Evolutionary conservation across 768 basidiomycete species (phyloP), one percentile per base, ranked within the genome.

Genomic region (Baorangia bicolor): DNA sequence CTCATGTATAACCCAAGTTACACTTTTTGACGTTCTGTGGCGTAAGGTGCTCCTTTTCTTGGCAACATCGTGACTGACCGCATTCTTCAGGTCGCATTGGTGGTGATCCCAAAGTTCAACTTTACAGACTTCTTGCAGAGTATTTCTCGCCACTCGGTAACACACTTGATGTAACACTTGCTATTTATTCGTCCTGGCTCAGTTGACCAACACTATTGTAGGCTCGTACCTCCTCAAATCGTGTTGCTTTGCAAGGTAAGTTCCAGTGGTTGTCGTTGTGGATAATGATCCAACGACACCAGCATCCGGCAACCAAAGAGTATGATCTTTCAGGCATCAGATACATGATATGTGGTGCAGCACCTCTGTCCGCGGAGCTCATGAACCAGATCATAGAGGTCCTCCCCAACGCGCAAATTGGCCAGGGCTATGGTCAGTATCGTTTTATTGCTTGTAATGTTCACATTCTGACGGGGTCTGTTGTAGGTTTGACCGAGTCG

Each of bases 141-240:
- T 69, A 83, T 88, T 31, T 73, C 77, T 30, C 77, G 76, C 20
- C 78, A 88, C 69, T 76, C 73, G 35, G 83, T 88, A 56, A 78
- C 75, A 5, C 80, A 86, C 57, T 64, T 87, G 50, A 77, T 76
- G 84, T 86, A 62, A 55, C 65, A 7, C n/a, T 39, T 35, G 23
- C 27, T 13, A 21, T 37, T 37, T 20, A 28, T 42, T 30, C 5
- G 27, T 14, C 34, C 8, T 21, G n/a, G 12, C 25, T 39, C 21
- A 2, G 27, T 14, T 57, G 25, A 56, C 40, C 2, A 34, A 49
- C 45, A 5, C 8, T 38, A 16, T 55, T 42, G 18, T 48, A 86
- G 84, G 54, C 67, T 87, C 21, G 85, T 87, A 33, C 86, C 86
- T 18, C 86, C 86, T 18, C 83, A 86, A 53, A 77, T 85, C 7